Evolutionary conservation across 2,329 filamentous ascomycete species (phyloP), one percentile per base, ranked within the genome.

Genomic region (Catunica adiposa): DNA sequence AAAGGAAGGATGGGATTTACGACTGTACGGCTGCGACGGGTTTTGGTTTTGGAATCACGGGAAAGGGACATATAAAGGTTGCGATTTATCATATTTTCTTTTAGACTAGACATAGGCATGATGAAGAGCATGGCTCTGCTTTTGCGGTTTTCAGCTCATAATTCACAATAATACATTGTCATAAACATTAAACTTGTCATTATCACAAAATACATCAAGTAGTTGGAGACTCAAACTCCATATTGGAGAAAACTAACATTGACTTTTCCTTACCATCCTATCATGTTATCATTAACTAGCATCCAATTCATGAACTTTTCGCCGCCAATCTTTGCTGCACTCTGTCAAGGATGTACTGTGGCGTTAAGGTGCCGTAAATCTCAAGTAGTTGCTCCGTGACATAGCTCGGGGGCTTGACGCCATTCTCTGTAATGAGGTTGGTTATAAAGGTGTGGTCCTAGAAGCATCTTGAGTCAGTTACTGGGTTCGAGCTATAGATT

Each of bases 361-460:
- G 58, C 3, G 58, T 59, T 55, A 73, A 62, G 56, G 68, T 72
- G 56, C 70, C 70, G 60, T 74, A 74, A 38, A 82, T 83, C 64
- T 80, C 79, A 62, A 86, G 82, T 47, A 86, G 70, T 66, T 84
- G 79, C 63, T 85, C 82, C 57, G 80, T 81, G 34, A 86, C 82
- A 25, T 83, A 82, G 57, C 77, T 80, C 0, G 84, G 82, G 46
- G 83, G 77, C 61, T 86, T 75, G 51, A 86, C 78, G 48, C 84
- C 84, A 53, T 80, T 80, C 66, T 89, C 85, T 1, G 84, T 89
- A 62, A 89, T 83, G 61, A 89, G 78, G 29, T 82, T 82, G 8
- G 80, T 80, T 59, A 89, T 83, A 34, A 85, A 67, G 2, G 54
- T 56, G 40, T 60, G 56, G 25, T 55, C 53, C 58, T 59, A 53